Evolutionary conservation across 371 early-diverging fungal species (phyloP).

Genomic region (Mortierella sp.): DNA sequence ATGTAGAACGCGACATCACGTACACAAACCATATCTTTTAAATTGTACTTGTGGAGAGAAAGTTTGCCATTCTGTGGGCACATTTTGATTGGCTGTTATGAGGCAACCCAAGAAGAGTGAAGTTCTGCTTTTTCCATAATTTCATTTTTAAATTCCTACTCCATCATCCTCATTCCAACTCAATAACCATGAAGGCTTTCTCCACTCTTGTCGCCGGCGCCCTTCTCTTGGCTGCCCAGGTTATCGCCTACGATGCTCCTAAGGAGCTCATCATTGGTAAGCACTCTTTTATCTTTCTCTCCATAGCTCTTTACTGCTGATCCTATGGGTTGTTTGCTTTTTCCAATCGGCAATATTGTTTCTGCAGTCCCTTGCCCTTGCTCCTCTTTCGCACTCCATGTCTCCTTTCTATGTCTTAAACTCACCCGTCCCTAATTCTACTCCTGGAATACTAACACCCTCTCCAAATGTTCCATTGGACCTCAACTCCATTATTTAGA

Average conservation of each 20-base stretch:
- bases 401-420: background rate
- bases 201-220: slow-evolving; percentile 42
- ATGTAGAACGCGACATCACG: slow-evolving; percentile 1
- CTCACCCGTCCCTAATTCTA: background rate
- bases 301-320: too few species aligned
- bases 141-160: slow-evolving; percentile 7
- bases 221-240: slow-evolving; percentile 45
- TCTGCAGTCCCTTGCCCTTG: background rate
- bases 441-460: background rate
- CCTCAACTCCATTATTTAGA: slow-evolving; percentile 14
- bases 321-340: background rate
- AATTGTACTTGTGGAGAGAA: background rate
- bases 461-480: background rate
- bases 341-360: background rate
- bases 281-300: too few species aligned
- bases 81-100: slow-evolving; percentile 10
- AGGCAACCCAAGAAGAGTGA: background rate
- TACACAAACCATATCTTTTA: background rate
- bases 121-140: too few species aligned
- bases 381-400: background rate
- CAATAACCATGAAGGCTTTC: slow-evolving; percentile 42
- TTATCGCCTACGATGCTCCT: slow-evolving; percentile 47
- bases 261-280: slow-evolving; percentile 42
- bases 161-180: slow-evolving; percentile 11
- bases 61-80: slow-evolving; percentile 20